phyloP scores from a whole-genome alignment of 2,329 filamentous ascomycete genomes.

The Tolypocladium capitatum region DNA sequence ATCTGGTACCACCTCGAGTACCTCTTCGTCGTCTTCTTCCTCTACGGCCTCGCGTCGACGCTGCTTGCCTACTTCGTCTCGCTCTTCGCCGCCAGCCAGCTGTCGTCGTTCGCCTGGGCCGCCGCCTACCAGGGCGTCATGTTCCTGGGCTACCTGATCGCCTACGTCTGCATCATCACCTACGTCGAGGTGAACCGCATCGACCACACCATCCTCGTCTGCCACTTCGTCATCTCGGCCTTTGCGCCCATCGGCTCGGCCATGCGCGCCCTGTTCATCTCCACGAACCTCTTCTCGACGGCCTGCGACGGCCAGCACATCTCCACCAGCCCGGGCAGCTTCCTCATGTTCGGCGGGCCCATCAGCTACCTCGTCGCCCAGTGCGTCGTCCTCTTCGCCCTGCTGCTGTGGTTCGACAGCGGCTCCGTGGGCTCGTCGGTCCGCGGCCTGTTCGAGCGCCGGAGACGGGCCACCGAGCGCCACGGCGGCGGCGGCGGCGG shows the following conservation, averaged over 20 bases:
- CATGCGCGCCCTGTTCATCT: constrained; percentile 59
- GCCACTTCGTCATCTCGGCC: constrained; percentile 61
- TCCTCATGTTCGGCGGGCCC: constrained; percentile 68
- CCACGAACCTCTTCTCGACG: constrained; percentile 72
- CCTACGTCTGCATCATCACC: constrained; percentile 58
- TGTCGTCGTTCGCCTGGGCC: constrained; percentile 73
- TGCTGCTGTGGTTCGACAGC: constrained; percentile 71
- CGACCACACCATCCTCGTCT: constrained; percentile 51
- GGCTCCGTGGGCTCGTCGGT: constrained; percentile 49
- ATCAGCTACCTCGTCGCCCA: constrained; percentile 75
- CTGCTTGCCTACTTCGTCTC: constrained; percentile 72
- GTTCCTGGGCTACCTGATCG: constrained; percentile 59
- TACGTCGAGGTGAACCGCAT: constrained; percentile 59
- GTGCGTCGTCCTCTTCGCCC: constrained; percentile 52
- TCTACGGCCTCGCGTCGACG: constrained; percentile 69
- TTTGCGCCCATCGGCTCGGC: constrained; percentile 69
- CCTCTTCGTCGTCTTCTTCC: constrained; percentile 64
- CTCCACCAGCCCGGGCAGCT: constrained; percentile 53
- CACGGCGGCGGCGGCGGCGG: neutral
- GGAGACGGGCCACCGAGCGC: constrained; percentile 12
- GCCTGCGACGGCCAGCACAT: constrained; percentile 55
- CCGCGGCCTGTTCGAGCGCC: constrained; percentile 24
- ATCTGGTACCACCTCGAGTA: constrained; percentile 72
- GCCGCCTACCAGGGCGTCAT: constrained; percentile 62
- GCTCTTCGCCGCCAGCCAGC: constrained; percentile 63